Evolutionary conservation across 371 early-diverging fungal species (phyloP).

Genomic region (Agmasoma carcini): DNA sequence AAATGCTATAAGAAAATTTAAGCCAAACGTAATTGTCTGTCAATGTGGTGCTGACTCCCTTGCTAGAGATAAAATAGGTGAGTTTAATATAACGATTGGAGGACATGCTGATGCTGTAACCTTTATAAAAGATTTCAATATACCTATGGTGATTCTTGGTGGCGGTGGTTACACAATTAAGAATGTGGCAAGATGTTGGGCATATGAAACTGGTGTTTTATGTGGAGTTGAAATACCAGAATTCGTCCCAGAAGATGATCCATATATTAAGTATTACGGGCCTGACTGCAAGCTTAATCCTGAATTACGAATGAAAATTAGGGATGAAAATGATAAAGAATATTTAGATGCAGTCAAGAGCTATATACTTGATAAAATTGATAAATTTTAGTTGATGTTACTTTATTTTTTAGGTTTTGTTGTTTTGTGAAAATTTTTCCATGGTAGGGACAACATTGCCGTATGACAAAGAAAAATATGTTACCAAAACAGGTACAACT

Average conservation of each 20-base stretch:
- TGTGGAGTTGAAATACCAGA: conserved; percentile 60
- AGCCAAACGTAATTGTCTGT: conserved; percentile 67
- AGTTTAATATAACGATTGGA: conserved; percentile 68
- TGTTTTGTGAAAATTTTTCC: not conserved
- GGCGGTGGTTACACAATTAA: conserved; percentile 83
- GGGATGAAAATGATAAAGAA: conserved; percentile 38
- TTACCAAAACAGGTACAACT: conserved; percentile 82
- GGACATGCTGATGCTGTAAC: conserved; percentile 75
- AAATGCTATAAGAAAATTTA: conserved; percentile 61
- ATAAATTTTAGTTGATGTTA: conserved; percentile 26
- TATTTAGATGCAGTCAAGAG: conserved; percentile 41
- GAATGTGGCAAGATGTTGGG: conserved; percentile 79
- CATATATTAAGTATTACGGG: conserved; percentile 50
- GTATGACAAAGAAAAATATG: conserved; percentile 2
- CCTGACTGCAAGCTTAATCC: conserved; percentile 34
- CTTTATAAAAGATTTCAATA: conserved; percentile 63
- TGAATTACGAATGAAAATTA: conserved; percentile 13
- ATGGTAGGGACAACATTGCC: not conserved
- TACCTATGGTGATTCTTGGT: conserved; percentile 69
- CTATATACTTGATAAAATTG: conserved; percentile 36
- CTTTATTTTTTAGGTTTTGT: not conserved
- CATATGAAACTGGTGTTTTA: conserved; percentile 82
- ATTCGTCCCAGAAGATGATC: conserved; percentile 42
- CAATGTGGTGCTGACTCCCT: conserved; percentile 89
- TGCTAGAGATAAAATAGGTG: conserved; percentile 70